These are phyloP conservation scores for Solanum pennellii DNA, from an alignment of 257 asterid species.

Conservation along the genomic window DNA sequence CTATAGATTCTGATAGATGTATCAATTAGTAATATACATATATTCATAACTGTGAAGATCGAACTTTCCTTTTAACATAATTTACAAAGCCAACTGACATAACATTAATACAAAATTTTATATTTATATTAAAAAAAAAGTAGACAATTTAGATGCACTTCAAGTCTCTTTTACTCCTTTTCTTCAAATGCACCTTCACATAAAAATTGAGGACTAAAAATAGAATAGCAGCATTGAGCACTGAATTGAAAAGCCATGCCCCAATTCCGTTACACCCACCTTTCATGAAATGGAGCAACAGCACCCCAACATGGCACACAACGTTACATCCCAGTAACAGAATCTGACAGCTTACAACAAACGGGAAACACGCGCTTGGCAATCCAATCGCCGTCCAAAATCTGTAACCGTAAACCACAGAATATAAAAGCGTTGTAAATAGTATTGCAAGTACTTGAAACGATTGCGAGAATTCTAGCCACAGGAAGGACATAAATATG, in stretches of 20 bases:
- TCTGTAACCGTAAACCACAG: constrained; percentile 79
- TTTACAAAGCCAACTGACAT: neutral
- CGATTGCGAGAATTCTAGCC: constrained; percentile 93
- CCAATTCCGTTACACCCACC: constrained; percentile 91
- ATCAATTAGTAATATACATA: neutral
- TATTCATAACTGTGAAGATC: neutral
- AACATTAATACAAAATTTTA: neutral
- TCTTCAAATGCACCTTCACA: constrained; percentile 29
- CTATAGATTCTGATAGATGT: neutral
- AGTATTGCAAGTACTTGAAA: constrained; percentile 70
- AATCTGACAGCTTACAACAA: constrained; percentile 65
- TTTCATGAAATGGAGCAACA: constrained; percentile 48
- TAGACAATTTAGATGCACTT: neutral
- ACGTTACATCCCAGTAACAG: constrained; percentile 51
- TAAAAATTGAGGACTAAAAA: constrained; percentile 58
- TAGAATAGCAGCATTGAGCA: constrained; percentile 59
- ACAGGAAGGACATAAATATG: constrained; percentile 50
- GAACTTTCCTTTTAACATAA: neutral
- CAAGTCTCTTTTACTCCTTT: neutral
- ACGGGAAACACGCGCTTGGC: constrained; percentile 61
- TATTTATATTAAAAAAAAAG: neutral
- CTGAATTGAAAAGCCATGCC: constrained; percentile 78
- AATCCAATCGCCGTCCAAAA: constrained; percentile 88
- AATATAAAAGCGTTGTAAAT: constrained; percentile 35
- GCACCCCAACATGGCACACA: constrained; percentile 64